Evolutionary conservation across 2,329 filamentous ascomycete species (phyloP), one percentile per base, ranked within the genome.

Genomic region (Epichloe typhina): DNA sequence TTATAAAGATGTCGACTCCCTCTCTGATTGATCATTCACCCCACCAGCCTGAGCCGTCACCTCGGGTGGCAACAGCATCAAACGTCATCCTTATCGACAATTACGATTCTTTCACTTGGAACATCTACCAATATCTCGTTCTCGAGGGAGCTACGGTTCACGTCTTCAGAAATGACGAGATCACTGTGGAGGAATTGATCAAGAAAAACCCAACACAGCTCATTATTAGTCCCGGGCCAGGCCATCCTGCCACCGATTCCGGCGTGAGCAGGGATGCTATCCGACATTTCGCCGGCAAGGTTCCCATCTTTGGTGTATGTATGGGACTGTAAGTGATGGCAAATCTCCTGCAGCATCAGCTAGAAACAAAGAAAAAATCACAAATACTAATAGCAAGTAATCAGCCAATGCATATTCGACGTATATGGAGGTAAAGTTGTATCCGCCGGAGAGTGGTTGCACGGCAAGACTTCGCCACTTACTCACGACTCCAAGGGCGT

Each of bases 31-130:
- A 96, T 65, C 83, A 96, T 68, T 96, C 91, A 53, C 89, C 90
- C 61, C 83, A 85, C 64, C 83, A 95, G 67, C 86, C 88, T 53
- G 78, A 84, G 56, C 83, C 85, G 49, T 83, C 83, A 33, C 73
- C 82, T 49, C 82, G 83, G 37, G 74, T 96, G 49, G 67, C 84
- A 23, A 89, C 83, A 47, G 93, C 93, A 26, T 86, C 85, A 52
- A 97, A 97, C 68, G 77, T 98, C 52, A 79, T 98, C 55, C 77
- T 98, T 56, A 96, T 98, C 62, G 93, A 98, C 75, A 98, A 98
- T 70, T 98, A 97, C 69, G 93, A 98, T 69, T 97, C 93, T 3
- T 98, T 98, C 68, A 96, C 91, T 53, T 98, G 90, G 88, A 98
- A 98, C 64, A 88, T 98, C 53, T 98, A 97, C 68, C 94, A 98